Evolutionary conservation across 2,329 filamentous ascomycete genomes (phyloP).

Genomic region (Samsoniella hepiali): DNA sequence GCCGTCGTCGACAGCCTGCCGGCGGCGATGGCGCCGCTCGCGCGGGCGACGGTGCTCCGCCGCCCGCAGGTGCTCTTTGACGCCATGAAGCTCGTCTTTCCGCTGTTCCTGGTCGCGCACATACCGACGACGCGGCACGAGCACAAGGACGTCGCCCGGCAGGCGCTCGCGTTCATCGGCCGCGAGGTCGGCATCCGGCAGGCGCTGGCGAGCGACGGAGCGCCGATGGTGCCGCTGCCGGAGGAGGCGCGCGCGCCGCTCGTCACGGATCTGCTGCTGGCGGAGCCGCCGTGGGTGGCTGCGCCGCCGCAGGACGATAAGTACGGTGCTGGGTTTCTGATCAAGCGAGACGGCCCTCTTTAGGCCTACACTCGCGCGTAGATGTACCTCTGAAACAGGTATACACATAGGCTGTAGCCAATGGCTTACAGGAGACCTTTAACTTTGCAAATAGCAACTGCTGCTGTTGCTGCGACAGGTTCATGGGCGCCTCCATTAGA

Average conservation of each 20-base stretch:
- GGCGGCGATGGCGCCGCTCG: slow-evolving; percentile 26
- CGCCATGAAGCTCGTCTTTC: slow-evolving; percentile 38
- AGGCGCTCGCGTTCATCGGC: slow-evolving; percentile 33
- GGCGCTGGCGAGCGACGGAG: slow-evolving; percentile 26
- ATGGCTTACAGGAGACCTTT: no score
- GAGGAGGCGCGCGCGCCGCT: slow-evolving; percentile 4
- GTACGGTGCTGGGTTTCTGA: not conserved
- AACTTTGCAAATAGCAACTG: no score
- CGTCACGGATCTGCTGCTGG: not conserved
- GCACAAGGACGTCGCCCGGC: slow-evolving; percentile 29
- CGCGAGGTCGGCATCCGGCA: slow-evolving; percentile 37
- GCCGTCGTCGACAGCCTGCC: slow-evolving; percentile 30
- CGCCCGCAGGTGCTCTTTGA: slow-evolving; percentile 35
- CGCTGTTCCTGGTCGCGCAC: slow-evolving; percentile 33
- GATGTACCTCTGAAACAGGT: no score
- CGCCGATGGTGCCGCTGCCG: not conserved
- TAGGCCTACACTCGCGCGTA: not conserved
- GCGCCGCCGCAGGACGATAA: slow-evolving; percentile 16
- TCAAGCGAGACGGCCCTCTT: not conserved
- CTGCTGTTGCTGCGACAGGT: no score
- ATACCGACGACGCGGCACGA: slow-evolving; percentile 28
- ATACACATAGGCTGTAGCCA: no score
- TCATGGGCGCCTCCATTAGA: no score
- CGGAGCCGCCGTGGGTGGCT: slow-evolving; percentile 6
- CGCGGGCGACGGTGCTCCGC: slow-evolving; percentile 12